These are phyloP conservation scores for Nicotiana benthamiana DNA, from an alignment of 257 asterid species.

Conservation along the genomic window DNA sequence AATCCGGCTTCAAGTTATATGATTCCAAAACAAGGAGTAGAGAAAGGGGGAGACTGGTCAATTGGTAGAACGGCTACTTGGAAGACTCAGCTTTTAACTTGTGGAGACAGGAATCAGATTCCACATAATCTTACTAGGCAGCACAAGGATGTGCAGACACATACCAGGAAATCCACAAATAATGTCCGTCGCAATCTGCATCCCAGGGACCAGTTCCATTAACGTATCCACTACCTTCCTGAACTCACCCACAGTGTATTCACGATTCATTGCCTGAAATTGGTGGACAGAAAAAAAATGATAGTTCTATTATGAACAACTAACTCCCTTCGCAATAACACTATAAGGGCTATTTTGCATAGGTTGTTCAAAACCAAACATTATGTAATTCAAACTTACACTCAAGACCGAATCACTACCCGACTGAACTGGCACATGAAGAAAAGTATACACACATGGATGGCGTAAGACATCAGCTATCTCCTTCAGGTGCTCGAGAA, in stretches of 20 bases:
- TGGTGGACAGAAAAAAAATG: conserved; percentile 5
- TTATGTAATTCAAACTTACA: conserved; percentile 35
- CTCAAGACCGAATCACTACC: conserved; percentile 84
- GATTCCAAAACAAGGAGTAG: neutral
- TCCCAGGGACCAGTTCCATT: conserved; percentile 82
- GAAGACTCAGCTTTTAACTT: conserved; percentile 2
- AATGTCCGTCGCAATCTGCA: conserved; percentile 96
- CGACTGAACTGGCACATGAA: conserved; percentile 97
- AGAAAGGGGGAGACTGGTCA: neutral
- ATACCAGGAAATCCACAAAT: conserved; percentile 98
- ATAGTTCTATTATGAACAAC: neutral
- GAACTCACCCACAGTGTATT: conserved; percentile 76
- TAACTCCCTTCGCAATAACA: neutral
- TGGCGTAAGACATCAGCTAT: conserved; percentile 81
- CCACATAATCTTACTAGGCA: neutral
- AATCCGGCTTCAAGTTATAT: neutral
- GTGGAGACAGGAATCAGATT: neutral
- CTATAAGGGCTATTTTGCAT: neutral
- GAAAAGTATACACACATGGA: conserved; percentile 88
- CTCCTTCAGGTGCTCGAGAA: conserved; percentile 91
- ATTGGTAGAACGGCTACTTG: neutral
- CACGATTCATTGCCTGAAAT: conserved; percentile 87
- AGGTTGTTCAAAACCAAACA: neutral
- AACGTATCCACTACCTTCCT: conserved; percentile 75
- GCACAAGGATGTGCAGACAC: conserved; percentile 15